Percentiles rank a stretch among this genome's conserved stretches.
Conservation (phyloP, 2,329 filamentous ascomycete genomes). For the Paracoccidioides brasiliensis region DNA sequence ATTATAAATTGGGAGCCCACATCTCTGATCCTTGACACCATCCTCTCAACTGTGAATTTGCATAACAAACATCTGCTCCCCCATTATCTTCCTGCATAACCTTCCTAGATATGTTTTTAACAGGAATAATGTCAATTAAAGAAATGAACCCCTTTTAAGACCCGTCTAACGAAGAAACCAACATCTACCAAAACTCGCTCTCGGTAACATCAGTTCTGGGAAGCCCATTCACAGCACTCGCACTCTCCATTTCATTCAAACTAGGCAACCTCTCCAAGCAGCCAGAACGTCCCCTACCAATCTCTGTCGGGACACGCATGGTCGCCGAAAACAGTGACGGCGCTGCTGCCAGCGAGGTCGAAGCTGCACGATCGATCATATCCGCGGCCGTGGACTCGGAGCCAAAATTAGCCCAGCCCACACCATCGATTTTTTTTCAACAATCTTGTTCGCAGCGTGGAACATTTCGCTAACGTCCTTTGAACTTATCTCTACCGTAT, state of each 20-base stretch:
- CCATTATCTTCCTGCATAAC: too few species aligned
- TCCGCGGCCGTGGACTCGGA: not conserved
- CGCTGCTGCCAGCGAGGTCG: not conserved
- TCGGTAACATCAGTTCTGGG: not conserved
- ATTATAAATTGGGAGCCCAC: too few species aligned
- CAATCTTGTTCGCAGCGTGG: conserved; percentile 20
- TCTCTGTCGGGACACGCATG: not conserved
- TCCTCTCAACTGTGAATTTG: too few species aligned
- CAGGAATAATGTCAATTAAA: too few species aligned
- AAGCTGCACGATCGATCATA: not conserved
- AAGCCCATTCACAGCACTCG: not conserved
- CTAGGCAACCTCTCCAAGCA: conserved; percentile 7
- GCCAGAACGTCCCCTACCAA: not conserved
- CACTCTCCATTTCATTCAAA: conserved; percentile 14
- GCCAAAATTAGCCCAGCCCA: conserved; percentile 22
- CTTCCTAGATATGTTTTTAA: too few species aligned
- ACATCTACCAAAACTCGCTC: conserved; percentile 4
- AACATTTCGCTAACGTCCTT: conserved; percentile 16
- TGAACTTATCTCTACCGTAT: not conserved
- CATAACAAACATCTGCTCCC: too few species aligned
- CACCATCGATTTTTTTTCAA: conserved; percentile 25
- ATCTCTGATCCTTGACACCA: too few species aligned
- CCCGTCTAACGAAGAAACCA: not conserved
- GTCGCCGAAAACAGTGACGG: not conserved
- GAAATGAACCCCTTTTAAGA: not conserved